Percentiles rank a stretch among this genome's conserved stretches.
Evolutionary conservation across 176 grass and related monocot species (phyloP).

Genomic region (Carex littledalei): DNA sequence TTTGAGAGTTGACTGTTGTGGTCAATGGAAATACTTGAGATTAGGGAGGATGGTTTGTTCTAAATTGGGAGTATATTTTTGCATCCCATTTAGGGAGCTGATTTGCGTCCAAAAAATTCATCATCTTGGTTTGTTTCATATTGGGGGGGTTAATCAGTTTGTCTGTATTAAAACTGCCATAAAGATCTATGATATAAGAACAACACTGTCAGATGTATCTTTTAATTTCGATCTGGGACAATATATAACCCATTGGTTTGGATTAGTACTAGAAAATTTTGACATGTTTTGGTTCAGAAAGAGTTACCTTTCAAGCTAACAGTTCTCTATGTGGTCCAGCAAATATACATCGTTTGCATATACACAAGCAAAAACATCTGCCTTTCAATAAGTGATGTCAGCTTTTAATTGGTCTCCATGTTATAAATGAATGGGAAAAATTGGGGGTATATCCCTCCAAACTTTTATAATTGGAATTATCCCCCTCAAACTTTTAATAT

Average conservation of each 20-base stretch:
- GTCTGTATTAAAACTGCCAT: not conserved
- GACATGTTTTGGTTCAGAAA: not conserved
- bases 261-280: not conserved
- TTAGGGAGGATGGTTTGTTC: not conserved
- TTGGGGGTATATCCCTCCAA: no score
- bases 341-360: not conserved
- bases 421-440: no score
- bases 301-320: not conserved
- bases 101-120: not conserved
- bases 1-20: not conserved
- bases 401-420: no score
- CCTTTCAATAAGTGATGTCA: not conserved
- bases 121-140: no score
- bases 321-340: not conserved
- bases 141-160: not conserved
- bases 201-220: not conserved
- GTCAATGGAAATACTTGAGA: not conserved
- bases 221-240: not conserved
- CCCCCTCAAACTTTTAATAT: no score
- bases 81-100: not conserved
- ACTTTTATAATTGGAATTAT: no score
- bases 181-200: not conserved
- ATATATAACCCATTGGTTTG: not conserved
- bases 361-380: not conserved
- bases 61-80: not conserved